phyloP scores from a whole-genome alignment of 2,329 filamentous ascomycete species.

The Ilyonectria destructans region DNA sequence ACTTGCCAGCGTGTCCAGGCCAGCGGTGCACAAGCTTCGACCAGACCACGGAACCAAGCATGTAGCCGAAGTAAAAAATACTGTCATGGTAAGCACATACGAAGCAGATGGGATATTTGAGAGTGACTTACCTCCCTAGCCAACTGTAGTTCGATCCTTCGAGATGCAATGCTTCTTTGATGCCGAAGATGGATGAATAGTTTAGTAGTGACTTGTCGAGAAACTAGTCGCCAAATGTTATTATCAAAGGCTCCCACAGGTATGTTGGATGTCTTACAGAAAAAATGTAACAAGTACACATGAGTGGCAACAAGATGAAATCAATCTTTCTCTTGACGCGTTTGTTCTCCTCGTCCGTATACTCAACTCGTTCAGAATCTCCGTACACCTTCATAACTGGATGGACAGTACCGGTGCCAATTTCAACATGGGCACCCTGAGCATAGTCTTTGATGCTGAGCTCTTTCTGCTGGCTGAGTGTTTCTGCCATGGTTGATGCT shows the following conservation, averaged over 20 bases:
- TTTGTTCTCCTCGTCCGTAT: conserved; percentile 9
- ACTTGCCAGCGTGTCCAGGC: conserved; percentile 24
- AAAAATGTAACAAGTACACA: conserved; percentile 24
- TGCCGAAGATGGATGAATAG: conserved; percentile 26
- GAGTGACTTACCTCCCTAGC: conserved; percentile 17
- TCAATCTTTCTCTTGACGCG: conserved; percentile 24
- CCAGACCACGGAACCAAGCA: conserved; percentile 23
- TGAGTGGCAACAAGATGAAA: conserved; percentile 18
- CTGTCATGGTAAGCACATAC: background rate
- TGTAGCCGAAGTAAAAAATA: conserved; percentile 26
- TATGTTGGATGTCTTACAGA: conserved; percentile 2
- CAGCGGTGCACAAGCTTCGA: conserved; percentile 18
- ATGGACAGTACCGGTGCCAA: background rate
- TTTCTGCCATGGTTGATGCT: no score
- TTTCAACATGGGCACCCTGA: background rate
- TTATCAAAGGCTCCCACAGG: background rate
- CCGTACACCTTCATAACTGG: conserved; percentile 14
- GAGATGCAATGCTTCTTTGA: conserved; percentile 21
- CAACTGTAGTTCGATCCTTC: conserved; percentile 25
- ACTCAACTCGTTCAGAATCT: conserved; percentile 11
- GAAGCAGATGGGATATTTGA: background rate
- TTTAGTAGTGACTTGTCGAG: conserved; percentile 27
- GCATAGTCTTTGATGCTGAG: background rate
- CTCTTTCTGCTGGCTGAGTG: no score
- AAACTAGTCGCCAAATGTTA: background rate